phyloP scores from a whole-genome alignment of 2,329 filamentous ascomycete species.

The Pestalotiopsis sp. region DNA sequence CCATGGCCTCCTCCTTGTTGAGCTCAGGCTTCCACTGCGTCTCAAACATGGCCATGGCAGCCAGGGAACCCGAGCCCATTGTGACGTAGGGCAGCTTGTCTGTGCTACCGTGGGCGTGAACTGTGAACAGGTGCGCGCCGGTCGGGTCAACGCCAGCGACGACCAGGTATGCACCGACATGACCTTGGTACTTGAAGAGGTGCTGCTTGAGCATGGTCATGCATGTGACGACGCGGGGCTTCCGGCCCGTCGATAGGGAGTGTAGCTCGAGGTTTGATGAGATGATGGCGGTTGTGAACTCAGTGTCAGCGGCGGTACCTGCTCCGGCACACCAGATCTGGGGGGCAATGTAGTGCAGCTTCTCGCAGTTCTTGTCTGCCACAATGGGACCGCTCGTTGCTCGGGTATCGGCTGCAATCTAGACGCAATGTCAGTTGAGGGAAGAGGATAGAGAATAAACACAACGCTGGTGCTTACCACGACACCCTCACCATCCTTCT shows the following conservation, averaged over 20 bases:
- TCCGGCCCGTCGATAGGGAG: constrained; percentile 91
- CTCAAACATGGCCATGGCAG: constrained; percentile 98
- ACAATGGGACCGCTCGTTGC: constrained; percentile 97
- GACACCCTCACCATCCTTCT: constrained; percentile 74
- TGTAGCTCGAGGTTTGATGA: constrained; percentile 98
- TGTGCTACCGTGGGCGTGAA: constrained; percentile 96
- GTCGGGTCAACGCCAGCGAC: constrained; percentile 97
- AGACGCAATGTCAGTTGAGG: background rate
- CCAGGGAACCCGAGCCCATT: constrained; percentile 95
- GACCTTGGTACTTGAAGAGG: constrained; percentile 95
- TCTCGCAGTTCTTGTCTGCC: constrained; percentile 99
- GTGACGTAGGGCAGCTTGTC: constrained; percentile 99
- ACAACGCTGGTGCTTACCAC: background rate
- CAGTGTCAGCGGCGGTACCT: constrained; percentile 95
- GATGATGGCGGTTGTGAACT: constrained; percentile 98
- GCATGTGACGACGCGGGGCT: constrained; percentile 95
- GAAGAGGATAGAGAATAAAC: background rate
- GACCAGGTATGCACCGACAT: constrained; percentile 97
- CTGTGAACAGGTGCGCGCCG: constrained; percentile 92
- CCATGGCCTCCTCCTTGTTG: constrained; percentile 70
- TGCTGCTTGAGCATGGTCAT: constrained; percentile 99
- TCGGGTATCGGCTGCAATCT: constrained; percentile 98
- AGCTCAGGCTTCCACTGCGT: constrained; percentile 86
- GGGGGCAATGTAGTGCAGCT: constrained; percentile 97
- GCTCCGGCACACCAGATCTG: constrained; percentile 99